These are phyloP conservation scores for Pluteus cervinus DNA, from an alignment of 768 basidiomycete species.

Conservation along the genomic window DNA sequence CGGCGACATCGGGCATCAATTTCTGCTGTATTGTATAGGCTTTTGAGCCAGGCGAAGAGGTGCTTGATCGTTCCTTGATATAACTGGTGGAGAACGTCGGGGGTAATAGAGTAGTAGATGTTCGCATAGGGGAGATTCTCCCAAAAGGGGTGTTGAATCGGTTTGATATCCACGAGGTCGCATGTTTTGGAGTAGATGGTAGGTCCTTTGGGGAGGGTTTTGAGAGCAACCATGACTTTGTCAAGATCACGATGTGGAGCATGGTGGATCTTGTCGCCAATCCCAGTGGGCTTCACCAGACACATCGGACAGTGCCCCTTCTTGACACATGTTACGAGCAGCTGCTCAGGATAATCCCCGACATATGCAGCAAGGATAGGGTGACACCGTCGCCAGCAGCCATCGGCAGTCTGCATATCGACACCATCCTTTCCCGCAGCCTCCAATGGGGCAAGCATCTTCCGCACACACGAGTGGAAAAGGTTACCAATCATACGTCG, in stretches of 20 bases:
- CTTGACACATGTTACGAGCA: slow-evolving; percentile 21
- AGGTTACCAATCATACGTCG: slow-evolving; percentile 23
- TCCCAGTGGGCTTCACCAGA: slow-evolving; percentile 12
- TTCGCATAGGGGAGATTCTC: slow-evolving; percentile 28
- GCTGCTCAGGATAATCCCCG: slow-evolving; percentile 36
- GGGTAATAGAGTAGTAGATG: slow-evolving; percentile 35
- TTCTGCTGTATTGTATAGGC: slow-evolving; percentile 17
- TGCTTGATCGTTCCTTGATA: slow-evolving; percentile 44
- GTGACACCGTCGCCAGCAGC: slow-evolving; percentile 19
- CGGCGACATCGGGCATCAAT: slow-evolving; percentile 30
- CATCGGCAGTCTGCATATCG: slow-evolving; percentile 24
- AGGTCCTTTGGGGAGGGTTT: too few species aligned
- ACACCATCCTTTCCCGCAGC: slow-evolving; percentile 23
- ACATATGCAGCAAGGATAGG: slow-evolving; percentile 32
- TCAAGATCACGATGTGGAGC: slow-evolving; percentile 12
- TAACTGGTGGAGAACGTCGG: slow-evolving; percentile 43
- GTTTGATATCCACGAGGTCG: slow-evolving; percentile 15
- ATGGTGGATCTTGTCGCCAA: too few species aligned
- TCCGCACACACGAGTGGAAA: slow-evolving; percentile 30
- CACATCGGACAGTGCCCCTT: slow-evolving; percentile 17
- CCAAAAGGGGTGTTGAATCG: slow-evolving; percentile 34
- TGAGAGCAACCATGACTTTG: too few species aligned
- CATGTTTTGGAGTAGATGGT: too few species aligned
- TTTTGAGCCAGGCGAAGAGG: slow-evolving; percentile 27
- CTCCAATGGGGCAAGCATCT: too few species aligned